phyloP scores from a whole-genome alignment of 805 yeast genomes.

The Nakazawaea populi region DNA sequence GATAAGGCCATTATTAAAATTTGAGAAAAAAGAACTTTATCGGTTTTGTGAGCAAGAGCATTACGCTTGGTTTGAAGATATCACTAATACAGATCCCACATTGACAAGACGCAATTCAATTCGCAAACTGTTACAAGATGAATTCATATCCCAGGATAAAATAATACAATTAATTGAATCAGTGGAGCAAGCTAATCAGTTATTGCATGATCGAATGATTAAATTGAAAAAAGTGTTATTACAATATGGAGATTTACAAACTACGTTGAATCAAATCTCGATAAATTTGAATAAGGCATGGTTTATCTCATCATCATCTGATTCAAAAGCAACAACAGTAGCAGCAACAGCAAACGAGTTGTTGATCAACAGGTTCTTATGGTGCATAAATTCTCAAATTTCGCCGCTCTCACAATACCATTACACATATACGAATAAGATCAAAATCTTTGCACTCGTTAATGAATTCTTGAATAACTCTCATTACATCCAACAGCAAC shows the following conservation, averaged over 20 bases:
- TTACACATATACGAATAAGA: conserved; percentile 10
- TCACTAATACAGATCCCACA: conserved; percentile 47
- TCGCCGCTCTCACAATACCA: conserved; percentile 18
- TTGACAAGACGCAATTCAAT: conserved; percentile 56
- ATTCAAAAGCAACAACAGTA: too few species aligned
- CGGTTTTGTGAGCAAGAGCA: conserved; percentile 34
- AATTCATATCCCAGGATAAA: conserved; percentile 8
- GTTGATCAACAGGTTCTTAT: conserved; percentile 23
- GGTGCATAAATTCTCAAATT: conserved; percentile 15
- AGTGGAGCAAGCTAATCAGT: conserved; percentile 11
- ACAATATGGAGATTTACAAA: background rate
- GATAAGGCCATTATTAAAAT: conserved; percentile 48
- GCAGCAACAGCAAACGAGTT: conserved; percentile 8
- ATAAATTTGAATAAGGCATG: conserved; percentile 16
- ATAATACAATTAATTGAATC: conserved; percentile 11
- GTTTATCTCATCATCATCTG: background rate
- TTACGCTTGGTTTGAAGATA: conserved; percentile 66
- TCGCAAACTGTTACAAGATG: conserved; percentile 27
- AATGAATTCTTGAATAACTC: too few species aligned
- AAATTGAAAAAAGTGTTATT: conserved; percentile 15
- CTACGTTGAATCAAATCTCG: conserved; percentile 2
- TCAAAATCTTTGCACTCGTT: background rate
- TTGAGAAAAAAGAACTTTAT: conserved; percentile 38
- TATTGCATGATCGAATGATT: conserved; percentile 16
- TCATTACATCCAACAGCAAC: background rate